A percentile compares a stretch with the other conserved stretches of the same genome.
phyloP scores from a whole-genome alignment of 148 eudicot genomes.

The Selenicereus undatus region DNA sequence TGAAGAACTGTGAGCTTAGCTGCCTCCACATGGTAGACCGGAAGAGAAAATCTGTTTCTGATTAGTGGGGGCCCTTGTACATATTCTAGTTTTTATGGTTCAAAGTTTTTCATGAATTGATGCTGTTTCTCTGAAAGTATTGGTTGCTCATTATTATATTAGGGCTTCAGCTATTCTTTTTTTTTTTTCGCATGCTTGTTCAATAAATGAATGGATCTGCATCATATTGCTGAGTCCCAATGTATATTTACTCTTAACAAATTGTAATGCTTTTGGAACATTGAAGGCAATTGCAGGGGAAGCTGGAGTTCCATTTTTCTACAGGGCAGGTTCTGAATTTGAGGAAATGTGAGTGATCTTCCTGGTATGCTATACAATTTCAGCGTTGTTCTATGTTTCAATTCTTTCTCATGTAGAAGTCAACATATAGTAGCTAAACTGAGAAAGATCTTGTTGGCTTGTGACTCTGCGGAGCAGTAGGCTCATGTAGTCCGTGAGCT shows the following conservation, averaged over 20 bases:
- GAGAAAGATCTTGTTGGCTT: not conserved
- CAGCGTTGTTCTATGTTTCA: too few species aligned
- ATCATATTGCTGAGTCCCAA: not conserved
- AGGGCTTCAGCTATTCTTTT: not conserved
- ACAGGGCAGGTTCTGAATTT: conserved; percentile 98
- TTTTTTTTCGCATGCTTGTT: not conserved
- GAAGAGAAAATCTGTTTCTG: not conserved
- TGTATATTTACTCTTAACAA: conserved; percentile 9
- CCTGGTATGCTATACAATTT: conserved; percentile 2
- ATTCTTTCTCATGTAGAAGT: not conserved
- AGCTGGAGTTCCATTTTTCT: conserved; percentile 99
- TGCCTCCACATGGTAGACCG: not conserved
- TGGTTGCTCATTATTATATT: not conserved
- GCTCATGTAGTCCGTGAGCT: not conserved
- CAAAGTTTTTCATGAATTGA: not conserved
- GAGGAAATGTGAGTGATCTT: conserved; percentile 82
- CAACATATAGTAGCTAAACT: not conserved
- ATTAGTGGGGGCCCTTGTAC: not conserved
- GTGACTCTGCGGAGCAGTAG: not conserved
- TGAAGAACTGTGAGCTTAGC: not conserved
- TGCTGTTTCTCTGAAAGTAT: not conserved
- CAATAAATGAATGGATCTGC: not conserved
- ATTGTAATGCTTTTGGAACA: conserved; percentile 16
- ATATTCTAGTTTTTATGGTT: not conserved
- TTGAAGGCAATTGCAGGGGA: conserved; percentile 98